Base-by-base conservation (phyloP, 768 basidiomycete species). In the Coprinopsis sp. region DNA sequence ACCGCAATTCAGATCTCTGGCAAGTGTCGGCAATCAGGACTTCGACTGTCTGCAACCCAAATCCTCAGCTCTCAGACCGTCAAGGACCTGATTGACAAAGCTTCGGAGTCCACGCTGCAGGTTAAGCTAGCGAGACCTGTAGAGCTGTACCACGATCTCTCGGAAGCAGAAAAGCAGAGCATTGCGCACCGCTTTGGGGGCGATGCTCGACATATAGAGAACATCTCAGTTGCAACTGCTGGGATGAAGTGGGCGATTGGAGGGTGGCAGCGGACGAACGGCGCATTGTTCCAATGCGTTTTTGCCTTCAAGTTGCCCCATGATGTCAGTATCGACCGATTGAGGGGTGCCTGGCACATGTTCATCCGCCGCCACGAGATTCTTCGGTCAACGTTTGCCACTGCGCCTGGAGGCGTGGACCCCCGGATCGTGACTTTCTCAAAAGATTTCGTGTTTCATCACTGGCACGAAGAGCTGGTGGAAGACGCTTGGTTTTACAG, bases 1-100 rank as follows among this genome's bases (percentile, higher is more conserved):
- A 71, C 70, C 16, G 72, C 76, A 18, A 71, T 77, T 28, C 68
- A 70, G 41, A 59, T 77, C 11, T 62, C 64, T 8, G 64, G 69
- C 6, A 71, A 64, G 46, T 67, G 66, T 52, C 63, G 68, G 36
- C 57, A 59, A 36, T 60, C 55, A 3, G 74, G 74, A 1, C 49
- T 76, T 33, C 49, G 49, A 16, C 37, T 69, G 22, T 45, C 52
- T 11, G 64, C 67, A 2, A 68, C 62, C 24, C 72, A 76, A 46
- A 64, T 77, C n/a, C 53, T 73, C 33, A 66, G 58, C 29, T 69
- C 73, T 40, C 53, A 53, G 33, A 72, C 71, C 3, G 37, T 33
- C 22, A 44, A n/a, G 33, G 31, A 37, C 30, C 27, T 42, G 40
- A 28, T 42, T 16, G 27, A 28, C 18, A n/a, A 16, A 18, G 27